Conservation (phyloP, 495 filamentous ascomycete species). For the Schizothecium vesticola region DNA sequence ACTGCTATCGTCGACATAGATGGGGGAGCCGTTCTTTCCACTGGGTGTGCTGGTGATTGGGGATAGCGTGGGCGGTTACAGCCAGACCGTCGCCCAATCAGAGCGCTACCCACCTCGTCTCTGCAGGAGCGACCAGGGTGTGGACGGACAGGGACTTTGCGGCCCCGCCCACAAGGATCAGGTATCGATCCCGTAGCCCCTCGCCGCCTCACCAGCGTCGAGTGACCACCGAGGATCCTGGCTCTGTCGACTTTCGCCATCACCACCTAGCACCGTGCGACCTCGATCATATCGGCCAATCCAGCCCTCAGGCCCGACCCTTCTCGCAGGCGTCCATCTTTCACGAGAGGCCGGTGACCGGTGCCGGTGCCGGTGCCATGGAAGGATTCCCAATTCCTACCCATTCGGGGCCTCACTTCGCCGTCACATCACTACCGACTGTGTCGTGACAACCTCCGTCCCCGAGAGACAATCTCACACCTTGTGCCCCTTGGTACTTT, state of each 20-base stretch:
- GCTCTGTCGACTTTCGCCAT: neutral
- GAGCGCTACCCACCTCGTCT: constrained; percentile 12
- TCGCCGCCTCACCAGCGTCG: constrained; percentile 26
- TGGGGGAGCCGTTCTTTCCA: neutral
- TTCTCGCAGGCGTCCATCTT: neutral
- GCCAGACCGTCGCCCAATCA: constrained; percentile 32
- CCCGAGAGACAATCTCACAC: neutral
- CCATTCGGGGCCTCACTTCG: neutral
- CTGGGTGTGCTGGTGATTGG: constrained; percentile 31
- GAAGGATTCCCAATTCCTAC: neutral
- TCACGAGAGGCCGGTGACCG: neutral
- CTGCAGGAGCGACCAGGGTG: constrained; percentile 19
- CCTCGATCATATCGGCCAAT: neutral
- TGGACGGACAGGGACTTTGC: constrained; percentile 2
- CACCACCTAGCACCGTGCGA: neutral
- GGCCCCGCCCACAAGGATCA: constrained; percentile 1
- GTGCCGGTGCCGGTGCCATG: neutral
- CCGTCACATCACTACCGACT: neutral
- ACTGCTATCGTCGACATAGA: neutral
- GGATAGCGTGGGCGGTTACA: constrained; percentile 40
- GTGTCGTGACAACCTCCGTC: neutral
- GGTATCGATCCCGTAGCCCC: constrained; percentile 26
- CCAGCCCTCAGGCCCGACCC: neutral
- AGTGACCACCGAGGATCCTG: constrained; percentile 20
- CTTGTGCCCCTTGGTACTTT: neutral